These are phyloP conservation scores for Iris macrosiphon DNA, from an alignment of 106 monocot genomes.

Conservation along the genomic window DNA sequence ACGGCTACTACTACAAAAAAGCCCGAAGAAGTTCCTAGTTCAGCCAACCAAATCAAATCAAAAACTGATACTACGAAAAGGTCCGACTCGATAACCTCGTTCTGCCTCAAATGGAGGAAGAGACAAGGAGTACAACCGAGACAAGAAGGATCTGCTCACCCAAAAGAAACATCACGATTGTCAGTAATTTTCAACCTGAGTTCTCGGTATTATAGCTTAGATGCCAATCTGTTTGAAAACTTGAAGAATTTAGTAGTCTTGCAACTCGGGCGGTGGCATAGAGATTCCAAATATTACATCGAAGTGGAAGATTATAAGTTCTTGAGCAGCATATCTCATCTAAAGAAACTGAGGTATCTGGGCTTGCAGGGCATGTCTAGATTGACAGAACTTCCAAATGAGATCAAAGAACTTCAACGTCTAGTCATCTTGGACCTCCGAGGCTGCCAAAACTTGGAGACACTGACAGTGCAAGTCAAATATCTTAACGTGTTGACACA, in stretches of 20 bases:
- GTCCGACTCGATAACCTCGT: too few relatives aligned
- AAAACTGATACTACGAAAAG: too few relatives aligned
- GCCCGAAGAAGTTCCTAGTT: too few relatives aligned
- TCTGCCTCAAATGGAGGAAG: too few relatives aligned
- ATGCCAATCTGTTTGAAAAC: background rate
- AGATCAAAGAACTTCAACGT: background rate
- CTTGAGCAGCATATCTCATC: background rate
- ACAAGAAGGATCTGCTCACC: too few relatives aligned
- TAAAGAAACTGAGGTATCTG: background rate
- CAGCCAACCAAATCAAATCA: too few relatives aligned
- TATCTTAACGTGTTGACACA: background rate
- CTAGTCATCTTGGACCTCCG: background rate
- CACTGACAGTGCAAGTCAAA: background rate
- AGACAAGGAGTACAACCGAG: too few relatives aligned
- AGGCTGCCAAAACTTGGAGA: constrained; percentile 1
- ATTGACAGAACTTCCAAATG: background rate
- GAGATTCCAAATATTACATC: background rate
- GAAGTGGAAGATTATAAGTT: background rate
- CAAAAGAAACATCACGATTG: background rate
- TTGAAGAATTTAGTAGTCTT: background rate
- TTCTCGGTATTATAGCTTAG: background rate
- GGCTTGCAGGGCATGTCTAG: constrained; percentile 1
- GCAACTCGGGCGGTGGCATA: constrained; percentile 2
- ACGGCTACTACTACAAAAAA: too few relatives aligned
- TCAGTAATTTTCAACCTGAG: background rate